Evolutionary conservation across 1,284 basidiomycete genomes (phyloP), one percentile per base, ranked within the genome.

Genomic region (Sanghuangporus baumii): DNA sequence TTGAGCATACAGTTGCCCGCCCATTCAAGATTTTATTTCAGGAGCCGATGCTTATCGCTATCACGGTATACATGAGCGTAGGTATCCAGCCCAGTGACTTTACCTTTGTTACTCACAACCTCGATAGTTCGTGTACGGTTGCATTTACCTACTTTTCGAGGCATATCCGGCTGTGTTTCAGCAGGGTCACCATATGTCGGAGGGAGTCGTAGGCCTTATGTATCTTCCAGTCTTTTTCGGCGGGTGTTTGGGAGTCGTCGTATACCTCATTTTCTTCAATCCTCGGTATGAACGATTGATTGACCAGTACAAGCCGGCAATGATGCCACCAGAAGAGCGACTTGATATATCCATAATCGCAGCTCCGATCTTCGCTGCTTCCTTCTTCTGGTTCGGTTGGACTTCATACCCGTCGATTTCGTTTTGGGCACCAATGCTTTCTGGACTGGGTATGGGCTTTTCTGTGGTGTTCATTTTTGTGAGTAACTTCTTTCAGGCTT

Each of bases 371-470:
- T 80, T 87, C 59, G 75, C 84, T 5, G 65, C 79, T 34, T 80
- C 84, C 0, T 85, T 87, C 71, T 89, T 89, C 74, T 85, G 85
- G 86, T 84, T 89, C 68, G 85, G 79, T 48, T 85, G 82, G 82
- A 81, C 84, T 2, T 83, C 83, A 0, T 84, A 74, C 63, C 76
- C 83, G 2, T 73, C 69, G 16, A 75, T 88, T 62, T 80, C 80
- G 0, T 82, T 81, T 66, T 86, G 81, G 79, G 82, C 76, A 0
- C 87, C 87, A 0, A 74, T 87, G 67, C 67, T 82, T 66, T 74
- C 83, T 4, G 81, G 81, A 0, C 63, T 78, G 31, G 61, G 81
- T 18, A 74, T 87, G 67, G 86, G 86, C 9, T 81, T 82, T 59
- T 75, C 79, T 11, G 81, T 86, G 63, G 78, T 78, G 37, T 77